These are phyloP conservation scores for Nyssa sinensis DNA, from an alignment of 148 eudicot species.

Conservation along the genomic window DNA sequence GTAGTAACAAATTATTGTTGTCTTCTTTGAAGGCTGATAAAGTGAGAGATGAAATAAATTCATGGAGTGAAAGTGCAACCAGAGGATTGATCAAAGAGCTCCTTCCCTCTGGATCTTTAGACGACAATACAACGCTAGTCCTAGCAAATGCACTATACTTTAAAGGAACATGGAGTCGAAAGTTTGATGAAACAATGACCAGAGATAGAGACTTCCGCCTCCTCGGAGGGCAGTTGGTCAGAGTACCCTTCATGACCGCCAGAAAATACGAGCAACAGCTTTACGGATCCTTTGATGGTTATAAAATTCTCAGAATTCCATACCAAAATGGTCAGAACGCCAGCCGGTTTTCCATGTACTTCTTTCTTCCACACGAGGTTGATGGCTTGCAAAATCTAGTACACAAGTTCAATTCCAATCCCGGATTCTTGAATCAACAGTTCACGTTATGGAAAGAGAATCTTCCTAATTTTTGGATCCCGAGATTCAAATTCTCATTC, in stretches of 20 bases:
- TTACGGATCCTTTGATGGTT: neutral
- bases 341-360: slow-evolving; percentile 12
- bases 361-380: slow-evolving; percentile 10
- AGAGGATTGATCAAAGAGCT: too few relatives aligned
- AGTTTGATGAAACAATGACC: slow-evolving; percentile 1
- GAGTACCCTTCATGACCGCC: slow-evolving; percentile 18
- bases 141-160: slow-evolving; percentile 28
- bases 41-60: slow-evolving; percentile 31
- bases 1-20: too few relatives aligned
- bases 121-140: slow-evolving; percentile 22
- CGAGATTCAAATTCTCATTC: slow-evolving; percentile 11
- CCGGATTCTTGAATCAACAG: slow-evolving; percentile 13
- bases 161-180: slow-evolving; percentile 9
- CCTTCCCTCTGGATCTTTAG: slow-evolving; percentile 13
- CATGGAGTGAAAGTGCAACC: too few relatives aligned
- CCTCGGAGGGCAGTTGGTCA: neutral
- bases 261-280: neutral
- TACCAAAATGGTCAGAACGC: slow-evolving; percentile 6
- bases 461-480: neutral
- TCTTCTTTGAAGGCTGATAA: slow-evolving; percentile 20
- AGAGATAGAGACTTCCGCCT: slow-evolving; percentile 4
- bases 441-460: slow-evolving; percentile 1
- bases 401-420: slow-evolving; percentile 2
- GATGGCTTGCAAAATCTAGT: slow-evolving; percentile 10
- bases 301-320: slow-evolving; percentile 3